Evolutionary conservation across 768 basidiomycete genomes (phyloP), one percentile per base, ranked within the genome.

Genomic region (Gelatoporia subvermispora): DNA sequence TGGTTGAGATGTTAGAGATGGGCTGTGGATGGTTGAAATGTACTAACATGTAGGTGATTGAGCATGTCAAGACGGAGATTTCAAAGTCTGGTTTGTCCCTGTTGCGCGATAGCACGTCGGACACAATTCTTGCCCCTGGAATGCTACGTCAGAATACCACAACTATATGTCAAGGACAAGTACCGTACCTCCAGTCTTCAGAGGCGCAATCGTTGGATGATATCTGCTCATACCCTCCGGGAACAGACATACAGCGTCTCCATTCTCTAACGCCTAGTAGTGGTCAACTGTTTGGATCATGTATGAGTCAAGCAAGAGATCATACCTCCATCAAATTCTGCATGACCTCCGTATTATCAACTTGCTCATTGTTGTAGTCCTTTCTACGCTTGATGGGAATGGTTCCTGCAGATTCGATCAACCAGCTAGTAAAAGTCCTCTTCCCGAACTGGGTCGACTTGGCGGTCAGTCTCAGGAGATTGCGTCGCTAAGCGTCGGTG

Each of bases 191-290:
- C 92, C 92, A 9, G 91, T 92, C 64, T 90, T 91, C 43, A 94
- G 64, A 3, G 91, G 88, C 3, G 90, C 87, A 45, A 94, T 86
- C n/a, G 78, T 82, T 0, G 91, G 88, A 56, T 88, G 86, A 64
- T 85, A 94, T 38, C 89, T 74, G 59, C 88, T 90, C 69, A 83
- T 77, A 1, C 92, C 93, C 68, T 93, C 92, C 2, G 91, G 90
- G 57, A 93, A 93, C 47, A 93, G 57, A 59, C 87, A 91, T 2
- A 90, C 76, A 15, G 87, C 85, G 60, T 90, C 87, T 8, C 89
- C 89, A 9, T 70, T 51, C 60, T 87, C 85, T 25, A 91, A 68
- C 3, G 84, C 87, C 88, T 92, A 52, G 10, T 28, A 15, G 22
- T 34, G 23, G 23, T 16, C 45, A 31, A n/a, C 41, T 42, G 23